Evolutionary conservation across 176 grass and related monocot genomes (phyloP).

Genomic region (Eragrostis nindensis): DNA sequence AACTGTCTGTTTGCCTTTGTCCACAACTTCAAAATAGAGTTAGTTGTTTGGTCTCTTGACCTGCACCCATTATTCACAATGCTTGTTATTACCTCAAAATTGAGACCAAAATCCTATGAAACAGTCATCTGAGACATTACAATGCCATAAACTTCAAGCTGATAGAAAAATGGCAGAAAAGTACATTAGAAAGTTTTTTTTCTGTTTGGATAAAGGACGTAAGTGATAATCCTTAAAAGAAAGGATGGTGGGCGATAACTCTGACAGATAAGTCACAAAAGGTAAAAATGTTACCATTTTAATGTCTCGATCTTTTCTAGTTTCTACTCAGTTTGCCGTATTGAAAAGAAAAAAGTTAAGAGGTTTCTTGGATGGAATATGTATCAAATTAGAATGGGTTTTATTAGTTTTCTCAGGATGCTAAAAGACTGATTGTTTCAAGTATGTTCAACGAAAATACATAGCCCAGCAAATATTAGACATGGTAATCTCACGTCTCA

Average conservation of each 20-base stretch:
- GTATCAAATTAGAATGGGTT: not conserved
- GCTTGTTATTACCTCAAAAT: constrained; percentile 30
- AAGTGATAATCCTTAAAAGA: not conserved
- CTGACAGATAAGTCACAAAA: not conserved
- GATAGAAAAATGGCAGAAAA: not conserved
- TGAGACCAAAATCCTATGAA: constrained; percentile 1
- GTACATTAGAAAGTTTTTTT: not conserved
- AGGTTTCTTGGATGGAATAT: constrained; percentile 20
- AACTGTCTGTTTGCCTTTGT: constrained; percentile 39
- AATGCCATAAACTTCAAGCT: constrained; percentile 13
- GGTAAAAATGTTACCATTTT: not conserved
- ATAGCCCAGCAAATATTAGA: constrained; percentile 7
- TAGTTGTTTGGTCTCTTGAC: constrained; percentile 31
- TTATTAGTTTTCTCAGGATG: not conserved
- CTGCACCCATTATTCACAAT: constrained; percentile 37
- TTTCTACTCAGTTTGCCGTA: not conserved
- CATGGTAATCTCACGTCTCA: not conserved
- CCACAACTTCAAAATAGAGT: constrained; percentile 26
- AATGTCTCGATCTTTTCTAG: not conserved
- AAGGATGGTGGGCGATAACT: not conserved
- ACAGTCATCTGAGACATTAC: constrained; percentile 28
- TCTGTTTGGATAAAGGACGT: not conserved
- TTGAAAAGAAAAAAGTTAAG: constrained; percentile 10
- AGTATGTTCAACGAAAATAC: constrained; percentile 13
- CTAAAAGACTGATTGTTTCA: not conserved